phyloP scores from a whole-genome alignment of 2,329 filamentous ascomycete genomes.

The Aphanocladium album region DNA sequence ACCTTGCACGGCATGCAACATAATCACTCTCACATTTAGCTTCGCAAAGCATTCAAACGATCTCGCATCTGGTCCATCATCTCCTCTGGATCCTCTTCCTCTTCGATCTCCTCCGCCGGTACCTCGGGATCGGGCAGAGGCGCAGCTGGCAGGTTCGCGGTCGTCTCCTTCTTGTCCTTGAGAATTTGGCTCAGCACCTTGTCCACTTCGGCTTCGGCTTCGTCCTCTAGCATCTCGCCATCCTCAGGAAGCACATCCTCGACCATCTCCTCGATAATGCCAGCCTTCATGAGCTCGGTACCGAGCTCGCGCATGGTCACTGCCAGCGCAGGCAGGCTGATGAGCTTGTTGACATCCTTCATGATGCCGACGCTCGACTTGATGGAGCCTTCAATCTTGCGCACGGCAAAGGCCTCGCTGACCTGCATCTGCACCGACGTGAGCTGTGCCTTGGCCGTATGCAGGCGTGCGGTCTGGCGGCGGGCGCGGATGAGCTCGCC shows the following conservation, averaged over 20 bases:
- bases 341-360: slow-evolving; percentile 88
- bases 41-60: slow-evolving; percentile 83
- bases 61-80: slow-evolving; percentile 94
- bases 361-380: slow-evolving; percentile 84
- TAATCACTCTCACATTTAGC: slow-evolving; percentile 41
- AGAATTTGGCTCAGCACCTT: slow-evolving; percentile 89
- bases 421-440: slow-evolving; percentile 96
- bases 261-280: slow-evolving; percentile 97
- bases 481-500: slow-evolving; percentile 80
- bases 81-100: slow-evolving; percentile 81
- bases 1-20: slow-evolving; percentile 1
- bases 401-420: slow-evolving; percentile 89
- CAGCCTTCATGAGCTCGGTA: slow-evolving; percentile 85
- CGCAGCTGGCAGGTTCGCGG: slow-evolving; percentile 44
- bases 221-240: slow-evolving; percentile 68
- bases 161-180: slow-evolving; percentile 68
- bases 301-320: slow-evolving; percentile 85
- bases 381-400: slow-evolving; percentile 93
- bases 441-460: slow-evolving; percentile 87
- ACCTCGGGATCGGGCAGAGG: slow-evolving; percentile 51
- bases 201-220: slow-evolving; percentile 77
- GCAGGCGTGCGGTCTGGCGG: slow-evolving; percentile 66
- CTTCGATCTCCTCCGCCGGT: slow-evolving; percentile 60
- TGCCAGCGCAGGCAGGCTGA: slow-evolving; percentile 78
- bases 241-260: slow-evolving; percentile 79